Evolutionary conservation across 1,284 basidiomycete genomes (phyloP).

Genomic region (Ustilago nuda): DNA sequence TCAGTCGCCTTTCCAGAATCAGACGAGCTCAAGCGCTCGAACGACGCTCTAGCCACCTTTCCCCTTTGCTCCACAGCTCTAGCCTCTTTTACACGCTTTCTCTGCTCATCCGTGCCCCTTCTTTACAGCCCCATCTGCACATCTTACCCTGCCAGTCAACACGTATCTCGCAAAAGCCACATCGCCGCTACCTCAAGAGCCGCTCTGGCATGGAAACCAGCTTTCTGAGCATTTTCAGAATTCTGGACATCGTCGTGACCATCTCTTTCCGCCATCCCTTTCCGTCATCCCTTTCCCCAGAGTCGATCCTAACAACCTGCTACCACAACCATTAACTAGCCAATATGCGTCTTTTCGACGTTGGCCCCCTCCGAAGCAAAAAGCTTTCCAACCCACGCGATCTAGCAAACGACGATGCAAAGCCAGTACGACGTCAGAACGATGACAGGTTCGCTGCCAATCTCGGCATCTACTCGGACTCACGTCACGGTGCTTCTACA

Average conservation of each 20-base stretch:
- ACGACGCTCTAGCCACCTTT: background rate
- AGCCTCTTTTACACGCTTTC: constrained; percentile 1
- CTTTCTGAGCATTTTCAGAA: background rate
- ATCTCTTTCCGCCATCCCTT: background rate
- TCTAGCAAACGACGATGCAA: constrained; percentile 6
- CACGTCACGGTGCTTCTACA: constrained; percentile 21
- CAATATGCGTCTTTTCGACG: constrained; percentile 51
- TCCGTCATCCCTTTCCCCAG: background rate
- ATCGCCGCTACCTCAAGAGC: background rate
- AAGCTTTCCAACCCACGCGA: constrained; percentile 24
- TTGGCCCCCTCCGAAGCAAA: constrained; percentile 40
- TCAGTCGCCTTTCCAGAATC: background rate
- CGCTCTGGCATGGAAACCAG: background rate
- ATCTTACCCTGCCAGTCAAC: background rate
- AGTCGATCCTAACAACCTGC: background rate
- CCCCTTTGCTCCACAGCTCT: background rate
- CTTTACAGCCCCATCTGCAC: background rate
- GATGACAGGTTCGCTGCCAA: constrained; percentile 18
- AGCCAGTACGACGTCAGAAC: constrained; percentile 21
- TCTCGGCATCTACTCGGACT: constrained; percentile 27
- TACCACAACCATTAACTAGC: background rate
- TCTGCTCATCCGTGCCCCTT: background rate
- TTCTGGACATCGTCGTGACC: background rate
- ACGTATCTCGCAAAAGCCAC: background rate
- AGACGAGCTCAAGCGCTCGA: background rate